A percentile compares a stretch with the other conserved stretches of the same genome.
These are phyloP conservation scores for Candida pseudofarinosa DNA, from an alignment of 805 yeast species.

Conservation along the genomic window DNA sequence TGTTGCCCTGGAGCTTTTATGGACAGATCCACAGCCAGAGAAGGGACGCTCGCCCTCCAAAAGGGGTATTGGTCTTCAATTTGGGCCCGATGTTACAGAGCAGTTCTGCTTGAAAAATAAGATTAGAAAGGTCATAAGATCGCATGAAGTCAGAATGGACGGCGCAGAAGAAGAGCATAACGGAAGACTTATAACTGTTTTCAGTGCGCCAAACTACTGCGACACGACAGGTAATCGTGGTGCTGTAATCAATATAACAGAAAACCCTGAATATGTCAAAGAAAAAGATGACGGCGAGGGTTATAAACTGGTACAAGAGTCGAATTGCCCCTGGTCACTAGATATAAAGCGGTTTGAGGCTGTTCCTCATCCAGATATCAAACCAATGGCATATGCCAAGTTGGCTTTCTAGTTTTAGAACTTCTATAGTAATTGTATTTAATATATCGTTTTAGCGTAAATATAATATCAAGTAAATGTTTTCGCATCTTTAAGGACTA, in stretches of 20 bases:
- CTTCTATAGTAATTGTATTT: background rate
- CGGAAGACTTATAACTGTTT: constrained; percentile 86
- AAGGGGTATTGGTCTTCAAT: constrained; percentile 93
- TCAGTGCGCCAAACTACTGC: constrained; percentile 97
- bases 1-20: constrained; percentile 89
- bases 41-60: constrained; percentile 83
- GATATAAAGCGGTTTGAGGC: constrained; percentile 65
- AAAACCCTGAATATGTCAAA: constrained; percentile 41
- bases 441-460: background rate
- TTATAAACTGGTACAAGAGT: constrained; percentile 30
- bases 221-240: constrained; percentile 90
- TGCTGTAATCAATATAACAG: constrained; percentile 73
- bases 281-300: constrained; percentile 44
- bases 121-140: constrained; percentile 77
- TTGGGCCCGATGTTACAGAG: constrained; percentile 93
- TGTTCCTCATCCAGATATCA: constrained; percentile 84
- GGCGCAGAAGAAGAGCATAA: constrained; percentile 89
- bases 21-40: constrained; percentile 91
- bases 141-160: constrained; percentile 91
- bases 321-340: constrained; percentile 44
- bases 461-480: background rate
- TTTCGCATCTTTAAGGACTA: background rate
- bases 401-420: constrained; percentile 38
- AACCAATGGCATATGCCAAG: constrained; percentile 86
- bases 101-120: constrained; percentile 68